phyloP scores from a whole-genome alignment of 495 filamentous ascomycete species.

The Neurospora sp. region DNA sequence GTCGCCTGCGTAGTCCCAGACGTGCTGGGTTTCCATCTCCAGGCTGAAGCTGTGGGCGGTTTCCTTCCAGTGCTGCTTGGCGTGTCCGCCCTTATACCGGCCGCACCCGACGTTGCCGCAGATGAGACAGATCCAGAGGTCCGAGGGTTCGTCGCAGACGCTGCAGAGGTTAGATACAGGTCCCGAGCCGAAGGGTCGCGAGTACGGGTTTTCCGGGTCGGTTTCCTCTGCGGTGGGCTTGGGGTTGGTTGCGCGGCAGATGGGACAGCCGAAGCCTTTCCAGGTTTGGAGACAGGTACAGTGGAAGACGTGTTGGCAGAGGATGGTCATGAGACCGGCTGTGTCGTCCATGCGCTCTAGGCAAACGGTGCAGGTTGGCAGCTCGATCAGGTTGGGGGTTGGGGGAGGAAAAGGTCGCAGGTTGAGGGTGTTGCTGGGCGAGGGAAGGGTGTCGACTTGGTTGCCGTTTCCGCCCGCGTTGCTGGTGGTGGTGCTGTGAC shows the following conservation, averaged over 20 bases:
- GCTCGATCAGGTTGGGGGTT: slow-evolving; percentile 78
- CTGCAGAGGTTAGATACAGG: slow-evolving; percentile 46
- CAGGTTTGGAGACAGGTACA: slow-evolving; percentile 95
- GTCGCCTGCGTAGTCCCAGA: slow-evolving; percentile 96
- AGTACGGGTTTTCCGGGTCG: slow-evolving; percentile 31
- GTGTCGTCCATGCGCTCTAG: slow-evolving; percentile 98
- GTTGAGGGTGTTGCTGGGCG: slow-evolving; percentile 37
- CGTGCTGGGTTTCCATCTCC: slow-evolving; percentile 83
- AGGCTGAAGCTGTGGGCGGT: slow-evolving; percentile 85
- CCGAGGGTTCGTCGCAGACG: slow-evolving; percentile 63
- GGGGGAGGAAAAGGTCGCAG: slow-evolving; percentile 85
- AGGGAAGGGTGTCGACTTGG: slow-evolving; percentile 46
- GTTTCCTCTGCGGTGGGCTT: slow-evolving; percentile 16
- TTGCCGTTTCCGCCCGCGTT: slow-evolving; percentile 56
- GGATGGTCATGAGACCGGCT: slow-evolving; percentile 84
- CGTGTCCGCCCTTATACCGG: slow-evolving; percentile 86
- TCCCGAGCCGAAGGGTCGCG: slow-evolving; percentile 40
- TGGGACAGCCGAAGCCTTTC: slow-evolving; percentile 87
- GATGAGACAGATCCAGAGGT: slow-evolving; percentile 92
- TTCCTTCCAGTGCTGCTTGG: slow-evolving; percentile 86
- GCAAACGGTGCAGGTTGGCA: slow-evolving; percentile 94
- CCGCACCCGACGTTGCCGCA: slow-evolving; percentile 92
- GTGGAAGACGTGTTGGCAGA: slow-evolving; percentile 97
- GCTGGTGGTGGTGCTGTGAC: slow-evolving; percentile 26
- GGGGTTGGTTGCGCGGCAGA: slow-evolving; percentile 75